phyloP scores from a whole-genome alignment of 2,329 filamentous ascomycete species.

The Aspergillus pseudoglaucus region DNA sequence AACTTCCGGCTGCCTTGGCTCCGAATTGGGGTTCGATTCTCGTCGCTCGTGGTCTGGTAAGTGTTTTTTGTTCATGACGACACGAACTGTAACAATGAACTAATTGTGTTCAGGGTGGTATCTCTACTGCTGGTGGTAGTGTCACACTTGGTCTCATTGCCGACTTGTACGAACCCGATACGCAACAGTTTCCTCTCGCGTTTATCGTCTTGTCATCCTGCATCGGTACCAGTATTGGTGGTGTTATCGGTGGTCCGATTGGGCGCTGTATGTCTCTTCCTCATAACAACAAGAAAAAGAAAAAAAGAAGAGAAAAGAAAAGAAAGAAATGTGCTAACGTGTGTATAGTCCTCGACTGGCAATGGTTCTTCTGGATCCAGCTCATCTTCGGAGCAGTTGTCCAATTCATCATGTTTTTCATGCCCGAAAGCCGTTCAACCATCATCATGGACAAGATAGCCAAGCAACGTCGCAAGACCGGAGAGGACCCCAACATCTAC shows the following conservation, averaged over 20 bases:
- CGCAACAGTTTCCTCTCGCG: slow-evolving; percentile 50
- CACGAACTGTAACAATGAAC: background rate
- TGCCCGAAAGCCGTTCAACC: slow-evolving; percentile 52
- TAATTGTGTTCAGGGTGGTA: slow-evolving; percentile 34
- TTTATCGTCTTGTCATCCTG: slow-evolving; percentile 50
- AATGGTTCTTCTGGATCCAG: slow-evolving; percentile 57
- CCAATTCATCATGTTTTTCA: slow-evolving; percentile 44
- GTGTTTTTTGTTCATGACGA: background rate
- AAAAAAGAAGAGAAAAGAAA: no score
- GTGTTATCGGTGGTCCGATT: slow-evolving; percentile 46
- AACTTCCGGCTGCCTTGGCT: slow-evolving; percentile 61
- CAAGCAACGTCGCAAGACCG: slow-evolving; percentile 46
- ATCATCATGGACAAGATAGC: slow-evolving; percentile 53
- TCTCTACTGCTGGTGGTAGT: slow-evolving; percentile 55
- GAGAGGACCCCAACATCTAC: slow-evolving; percentile 54
- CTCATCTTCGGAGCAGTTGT: slow-evolving; percentile 51
- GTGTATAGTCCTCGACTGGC: slow-evolving; percentile 35
- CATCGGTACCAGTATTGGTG: slow-evolving; percentile 45
- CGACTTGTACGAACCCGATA: slow-evolving; percentile 49
- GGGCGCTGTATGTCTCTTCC: slow-evolving; percentile 20
- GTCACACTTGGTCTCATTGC: slow-evolving; percentile 56
- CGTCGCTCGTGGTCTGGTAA: slow-evolving; percentile 53
- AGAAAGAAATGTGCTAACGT: background rate
- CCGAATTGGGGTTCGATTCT: slow-evolving; percentile 63
- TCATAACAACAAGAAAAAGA: no score